Conservation (phyloP, 768 basidiomycete species). For the Collybia sordida region DNA sequence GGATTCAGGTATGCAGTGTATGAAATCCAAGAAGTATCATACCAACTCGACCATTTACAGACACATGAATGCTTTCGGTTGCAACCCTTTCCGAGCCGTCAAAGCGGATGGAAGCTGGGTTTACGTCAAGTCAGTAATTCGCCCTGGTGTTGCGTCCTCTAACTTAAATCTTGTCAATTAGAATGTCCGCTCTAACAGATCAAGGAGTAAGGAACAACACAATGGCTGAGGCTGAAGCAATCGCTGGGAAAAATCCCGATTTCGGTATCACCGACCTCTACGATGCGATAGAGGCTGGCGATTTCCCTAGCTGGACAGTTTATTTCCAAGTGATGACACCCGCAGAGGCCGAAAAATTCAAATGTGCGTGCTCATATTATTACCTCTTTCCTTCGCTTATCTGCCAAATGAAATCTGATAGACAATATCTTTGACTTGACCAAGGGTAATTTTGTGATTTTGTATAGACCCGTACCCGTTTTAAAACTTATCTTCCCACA, state of each 20-base stretch:
- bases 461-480: not conserved
- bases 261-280: conserved; percentile 56
- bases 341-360: conserved; percentile 49
- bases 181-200: conserved; percentile 27
- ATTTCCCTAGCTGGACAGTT: conserved; percentile 57
- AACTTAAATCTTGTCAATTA: conserved; percentile 20
- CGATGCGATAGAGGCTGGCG: conserved; percentile 51
- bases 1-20: conserved; percentile 24
- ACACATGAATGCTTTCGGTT: conserved; percentile 17
- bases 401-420: conserved; percentile 14
- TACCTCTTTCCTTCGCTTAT: not conserved
- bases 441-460: conserved; percentile 28
- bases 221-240: conserved; percentile 27
- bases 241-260: conserved; percentile 46
- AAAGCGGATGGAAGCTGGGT: conserved; percentile 47
- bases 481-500: conserved; percentile 5
- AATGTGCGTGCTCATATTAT: conserved; percentile 17
- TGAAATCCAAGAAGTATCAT: not conserved
- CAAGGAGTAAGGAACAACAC: conserved; percentile 31
- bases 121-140: conserved; percentile 47
- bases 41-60: conserved; percentile 6
- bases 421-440: conserved; percentile 52
- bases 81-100: conserved; percentile 22
- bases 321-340: conserved; percentile 56
- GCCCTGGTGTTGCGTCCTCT: not conserved